A percentile compares a stretch with the other conserved stretches of the same genome.
phyloP scores from a whole-genome alignment of 306 rosid species.

The Hippophae gyantsensis region DNA sequence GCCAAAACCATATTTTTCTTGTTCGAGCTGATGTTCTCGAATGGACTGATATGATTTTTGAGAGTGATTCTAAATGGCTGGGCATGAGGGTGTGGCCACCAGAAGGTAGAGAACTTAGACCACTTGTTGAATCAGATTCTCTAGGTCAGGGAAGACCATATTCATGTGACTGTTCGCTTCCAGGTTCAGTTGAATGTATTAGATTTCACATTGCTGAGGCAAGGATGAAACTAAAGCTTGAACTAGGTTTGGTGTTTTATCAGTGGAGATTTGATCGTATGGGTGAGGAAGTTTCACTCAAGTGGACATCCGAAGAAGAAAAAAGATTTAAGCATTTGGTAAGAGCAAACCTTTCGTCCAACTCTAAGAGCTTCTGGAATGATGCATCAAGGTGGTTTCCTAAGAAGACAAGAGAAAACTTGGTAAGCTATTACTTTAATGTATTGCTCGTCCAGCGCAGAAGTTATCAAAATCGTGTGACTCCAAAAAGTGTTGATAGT shows the following conservation, averaged over 20 bases:
- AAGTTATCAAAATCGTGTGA: slow-evolving; percentile 76
- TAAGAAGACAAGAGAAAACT: slow-evolving; percentile 39
- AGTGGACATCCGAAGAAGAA: slow-evolving; percentile 67
- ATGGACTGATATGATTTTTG: slow-evolving; percentile 57
- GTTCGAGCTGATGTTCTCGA: slow-evolving; percentile 63
- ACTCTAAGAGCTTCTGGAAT: slow-evolving; percentile 24
- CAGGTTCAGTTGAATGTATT: slow-evolving; percentile 61
- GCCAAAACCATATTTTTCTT: slow-evolving; percentile 30
- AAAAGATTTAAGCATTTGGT: slow-evolving; percentile 53
- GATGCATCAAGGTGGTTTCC: slow-evolving; percentile 38
- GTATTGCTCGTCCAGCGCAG: slow-evolving; percentile 56
- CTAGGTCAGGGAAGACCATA: slow-evolving; percentile 45
- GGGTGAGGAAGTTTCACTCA: slow-evolving; percentile 89
- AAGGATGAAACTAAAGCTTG: slow-evolving; percentile 59
- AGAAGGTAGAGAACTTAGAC: slow-evolving; percentile 14
- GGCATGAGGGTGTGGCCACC: slow-evolving; percentile 61
- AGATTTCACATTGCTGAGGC: slow-evolving; percentile 83
- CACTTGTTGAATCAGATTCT: slow-evolving; percentile 11
- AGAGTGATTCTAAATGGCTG: slow-evolving; percentile 66
- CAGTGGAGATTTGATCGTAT: slow-evolving; percentile 58
- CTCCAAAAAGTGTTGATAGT: slow-evolving; percentile 52
- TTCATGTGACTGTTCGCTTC: slow-evolving; percentile 42
- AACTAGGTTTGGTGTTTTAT: slow-evolving; percentile 56
- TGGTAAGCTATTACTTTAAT: slow-evolving; percentile 81
- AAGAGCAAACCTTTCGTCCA: slow-evolving; percentile 19